phyloP scores from a whole-genome alignment of 1,139 yeast species.

The Suhomyces guaymorum region DNA sequence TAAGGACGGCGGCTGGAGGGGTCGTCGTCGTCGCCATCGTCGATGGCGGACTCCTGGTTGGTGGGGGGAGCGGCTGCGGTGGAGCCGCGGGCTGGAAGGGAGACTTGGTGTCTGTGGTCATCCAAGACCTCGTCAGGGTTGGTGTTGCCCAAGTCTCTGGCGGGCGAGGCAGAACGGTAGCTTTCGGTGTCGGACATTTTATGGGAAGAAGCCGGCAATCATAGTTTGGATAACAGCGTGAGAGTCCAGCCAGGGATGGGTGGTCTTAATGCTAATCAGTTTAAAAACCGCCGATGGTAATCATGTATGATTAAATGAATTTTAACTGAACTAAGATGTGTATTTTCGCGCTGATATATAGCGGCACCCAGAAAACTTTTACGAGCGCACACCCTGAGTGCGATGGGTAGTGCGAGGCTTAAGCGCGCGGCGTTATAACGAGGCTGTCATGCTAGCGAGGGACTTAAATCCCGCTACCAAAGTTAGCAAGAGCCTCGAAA shows the following conservation, averaged over 20 bases:
- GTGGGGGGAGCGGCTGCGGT: no score
- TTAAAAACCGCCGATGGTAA: conserved; percentile 1
- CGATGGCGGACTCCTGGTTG: conserved; percentile 11
- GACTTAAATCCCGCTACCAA: no score
- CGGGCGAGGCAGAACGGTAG: conserved; percentile 37
- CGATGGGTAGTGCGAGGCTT: conserved; percentile 4
- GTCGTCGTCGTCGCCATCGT: conserved; percentile 22
- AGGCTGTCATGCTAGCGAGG: no score
- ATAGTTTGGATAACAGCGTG: conserved; percentile 2
- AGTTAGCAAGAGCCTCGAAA: no score
- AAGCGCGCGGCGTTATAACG: no score
- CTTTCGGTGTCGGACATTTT: conserved; percentile 51
- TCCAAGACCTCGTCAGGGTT: conserved; percentile 52
- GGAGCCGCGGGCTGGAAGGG: conserved; percentile 37
- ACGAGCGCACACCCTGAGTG: conserved; percentile 2
- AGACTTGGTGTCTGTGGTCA: conserved; percentile 58
- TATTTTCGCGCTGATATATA: neutral
- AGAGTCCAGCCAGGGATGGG: no score
- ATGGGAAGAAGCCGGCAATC: conserved; percentile 4
- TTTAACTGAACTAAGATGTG: no score
- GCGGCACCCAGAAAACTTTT: conserved; percentile 1
- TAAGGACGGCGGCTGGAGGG: conserved; percentile 25
- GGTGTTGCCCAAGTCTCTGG: conserved; percentile 24
- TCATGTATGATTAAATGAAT: conserved; percentile 1
- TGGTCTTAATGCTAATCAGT: no score